phyloP scores from a whole-genome alignment of 176 grass and related monocot species.

The Elaeis guineensis region DNA sequence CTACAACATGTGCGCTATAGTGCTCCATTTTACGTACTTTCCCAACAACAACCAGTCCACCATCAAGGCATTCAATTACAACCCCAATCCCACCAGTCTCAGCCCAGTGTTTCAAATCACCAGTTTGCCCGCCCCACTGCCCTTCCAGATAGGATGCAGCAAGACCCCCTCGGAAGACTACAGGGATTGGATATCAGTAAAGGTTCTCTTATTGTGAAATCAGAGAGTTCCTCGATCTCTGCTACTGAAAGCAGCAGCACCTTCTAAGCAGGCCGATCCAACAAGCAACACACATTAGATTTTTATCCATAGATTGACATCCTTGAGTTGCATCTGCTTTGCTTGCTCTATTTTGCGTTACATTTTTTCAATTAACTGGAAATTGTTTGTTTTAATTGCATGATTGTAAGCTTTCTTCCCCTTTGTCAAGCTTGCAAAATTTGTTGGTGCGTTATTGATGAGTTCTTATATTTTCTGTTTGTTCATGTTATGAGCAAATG shows the following conservation, averaged over 20 bases:
- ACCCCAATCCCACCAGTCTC: constrained; percentile 45
- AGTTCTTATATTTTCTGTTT: constrained; percentile 13
- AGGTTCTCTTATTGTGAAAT: constrained; percentile 58
- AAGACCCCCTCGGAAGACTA: constrained; percentile 52
- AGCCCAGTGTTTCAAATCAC: constrained; percentile 44
- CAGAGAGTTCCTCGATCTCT: constrained; percentile 78
- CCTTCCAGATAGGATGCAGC: constrained; percentile 72
- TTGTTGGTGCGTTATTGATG: neutral
- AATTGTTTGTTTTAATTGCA: constrained; percentile 33
- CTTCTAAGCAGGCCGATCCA: constrained; percentile 49
- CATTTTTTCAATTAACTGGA: constrained; percentile 48
- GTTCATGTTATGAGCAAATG: constrained; percentile 37
- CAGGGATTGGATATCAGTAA: constrained; percentile 86
- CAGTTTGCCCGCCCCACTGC: constrained; percentile 42
- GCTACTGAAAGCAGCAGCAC: constrained; percentile 76
- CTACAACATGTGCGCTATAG: constrained; percentile 54
- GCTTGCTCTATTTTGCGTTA: constrained; percentile 58
- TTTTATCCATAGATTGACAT: constrained; percentile 79
- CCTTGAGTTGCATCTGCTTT: constrained; percentile 26
- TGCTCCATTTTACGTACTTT: constrained; percentile 54
- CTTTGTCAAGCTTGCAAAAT: constrained; percentile 29
- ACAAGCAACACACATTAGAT: constrained; percentile 33
- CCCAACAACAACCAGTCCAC: constrained; percentile 46
- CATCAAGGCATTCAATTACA: constrained; percentile 43
- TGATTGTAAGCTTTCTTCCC: constrained; percentile 12